Percentiles rank a stretch among this genome's conserved stretches.
These are phyloP conservation scores for Jamesozyma piceae DNA, from an alignment of 805 yeast genomes.

Conservation along the genomic window DNA sequence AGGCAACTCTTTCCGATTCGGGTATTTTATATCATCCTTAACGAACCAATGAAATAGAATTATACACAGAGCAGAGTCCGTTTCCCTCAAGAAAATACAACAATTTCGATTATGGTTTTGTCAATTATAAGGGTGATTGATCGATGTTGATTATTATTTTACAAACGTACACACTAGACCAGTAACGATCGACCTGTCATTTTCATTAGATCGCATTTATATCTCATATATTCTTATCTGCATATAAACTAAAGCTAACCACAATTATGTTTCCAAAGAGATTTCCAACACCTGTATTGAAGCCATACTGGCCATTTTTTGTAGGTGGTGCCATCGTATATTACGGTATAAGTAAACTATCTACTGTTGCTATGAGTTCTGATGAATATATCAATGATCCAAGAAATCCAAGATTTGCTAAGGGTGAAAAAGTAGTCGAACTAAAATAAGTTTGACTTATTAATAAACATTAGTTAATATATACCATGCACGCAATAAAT, in stretches of 20 bases:
- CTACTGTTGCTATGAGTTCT: conserved; percentile 59
- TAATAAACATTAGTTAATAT: background rate
- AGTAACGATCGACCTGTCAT: too few relatives aligned
- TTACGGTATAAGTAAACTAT: conserved; percentile 61
- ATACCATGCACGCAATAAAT: too few relatives aligned
- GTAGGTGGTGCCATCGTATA: conserved; percentile 72
- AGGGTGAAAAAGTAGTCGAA: conserved; percentile 43
- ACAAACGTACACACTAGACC: too few relatives aligned
- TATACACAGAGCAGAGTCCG: background rate
- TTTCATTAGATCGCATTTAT: background rate
- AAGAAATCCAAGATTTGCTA: conserved; percentile 84
- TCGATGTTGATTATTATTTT: too few relatives aligned
- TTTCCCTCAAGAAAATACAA: too few relatives aligned
- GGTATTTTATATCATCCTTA: background rate
- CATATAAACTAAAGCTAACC: background rate
- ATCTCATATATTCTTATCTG: background rate
- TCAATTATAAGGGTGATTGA: too few relatives aligned
- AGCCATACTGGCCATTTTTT: conserved; percentile 83
- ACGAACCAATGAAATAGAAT: background rate
- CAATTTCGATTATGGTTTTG: too few relatives aligned
- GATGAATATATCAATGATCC: conserved; percentile 87
- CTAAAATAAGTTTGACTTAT: conserved; percentile 20
- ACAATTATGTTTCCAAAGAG: conserved; percentile 20
- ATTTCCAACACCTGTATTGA: conserved; percentile 39
- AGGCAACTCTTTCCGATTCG: background rate